Conservation (phyloP, 768 basidiomycete species). For the Lactifluus hygrophoroides region DNA sequence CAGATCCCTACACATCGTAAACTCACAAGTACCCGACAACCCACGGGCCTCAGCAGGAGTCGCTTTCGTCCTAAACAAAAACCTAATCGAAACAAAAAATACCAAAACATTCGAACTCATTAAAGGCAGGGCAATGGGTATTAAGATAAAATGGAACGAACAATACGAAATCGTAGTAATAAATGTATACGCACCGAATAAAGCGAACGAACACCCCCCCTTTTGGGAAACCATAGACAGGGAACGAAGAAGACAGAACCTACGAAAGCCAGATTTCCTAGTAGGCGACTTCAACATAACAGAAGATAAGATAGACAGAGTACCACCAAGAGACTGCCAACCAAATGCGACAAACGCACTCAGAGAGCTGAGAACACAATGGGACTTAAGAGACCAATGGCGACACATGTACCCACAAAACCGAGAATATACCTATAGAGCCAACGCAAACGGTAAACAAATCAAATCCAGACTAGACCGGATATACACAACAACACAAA, state of each 20-base stretch:
- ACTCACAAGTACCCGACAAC: neutral
- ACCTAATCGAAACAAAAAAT: neutral
- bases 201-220: rapidly evolving
- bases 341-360: neutral
- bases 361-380: neutral
- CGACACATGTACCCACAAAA: neutral
- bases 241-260: rapidly evolving
- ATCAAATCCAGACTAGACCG: neutral
- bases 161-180: conserved; percentile 3
- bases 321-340: neutral
- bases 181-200: neutral
- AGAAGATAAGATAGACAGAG: neutral
- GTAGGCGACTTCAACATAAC: neutral
- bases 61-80: neutral
- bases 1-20: neutral
- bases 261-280: neutral
- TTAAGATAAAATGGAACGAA: conserved; percentile 19
- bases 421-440: neutral
- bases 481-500: neutral
- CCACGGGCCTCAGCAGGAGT: neutral
- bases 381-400: neutral
- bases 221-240: neutral
- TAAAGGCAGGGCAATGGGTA: neutral
- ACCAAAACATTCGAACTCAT: neutral
- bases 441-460: neutral